phyloP scores from a whole-genome alignment of 768 basidiomycete genomes.

The Hygrocybe coccinea region DNA sequence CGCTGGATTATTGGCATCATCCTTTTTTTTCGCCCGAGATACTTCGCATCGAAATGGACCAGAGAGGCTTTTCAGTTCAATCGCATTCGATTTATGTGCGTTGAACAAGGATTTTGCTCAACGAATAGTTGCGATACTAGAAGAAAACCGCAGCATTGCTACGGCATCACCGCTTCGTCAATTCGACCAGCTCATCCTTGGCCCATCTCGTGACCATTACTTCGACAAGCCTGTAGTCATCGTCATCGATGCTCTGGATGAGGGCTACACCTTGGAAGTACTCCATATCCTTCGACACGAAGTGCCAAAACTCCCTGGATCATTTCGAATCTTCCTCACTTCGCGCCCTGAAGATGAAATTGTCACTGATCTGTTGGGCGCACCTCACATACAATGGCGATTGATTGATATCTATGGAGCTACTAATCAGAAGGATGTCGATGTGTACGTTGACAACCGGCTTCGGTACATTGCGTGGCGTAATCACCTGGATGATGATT shows the following conservation, averaged over 20 bases:
- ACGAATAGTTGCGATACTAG: neutral
- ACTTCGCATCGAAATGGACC: constrained; percentile 7
- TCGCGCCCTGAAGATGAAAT: constrained; percentile 15
- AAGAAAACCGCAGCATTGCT: neutral
- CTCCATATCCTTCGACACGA: constrained; percentile 10
- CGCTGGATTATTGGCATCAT: constrained; percentile 11
- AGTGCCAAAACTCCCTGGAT: constrained; percentile 7
- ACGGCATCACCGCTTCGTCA: neutral
- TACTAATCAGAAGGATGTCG: constrained; percentile 3
- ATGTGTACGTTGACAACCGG: neutral
- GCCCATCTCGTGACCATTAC: neutral
- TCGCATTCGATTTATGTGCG: constrained; percentile 5
- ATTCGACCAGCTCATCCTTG: constrained; percentile 1
- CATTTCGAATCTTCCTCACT: constrained; percentile 18
- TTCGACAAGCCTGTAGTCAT: constrained; percentile 1
- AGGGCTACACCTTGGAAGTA: constrained; percentile 12
- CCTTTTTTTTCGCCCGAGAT: constrained; percentile 8
- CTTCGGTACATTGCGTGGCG: neutral
- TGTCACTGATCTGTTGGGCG: neutral
- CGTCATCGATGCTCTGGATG: constrained; percentile 22
- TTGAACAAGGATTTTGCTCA: neutral
- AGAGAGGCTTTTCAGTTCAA: constrained; percentile 4
- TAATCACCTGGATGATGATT: neutral
- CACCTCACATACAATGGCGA: neutral
- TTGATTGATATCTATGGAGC: neutral